A percentile compares a stretch with the other conserved stretches of the same genome.
Conservation (phyloP, 345 rosid genomes). For the Boechera divaricarpa region DNA sequence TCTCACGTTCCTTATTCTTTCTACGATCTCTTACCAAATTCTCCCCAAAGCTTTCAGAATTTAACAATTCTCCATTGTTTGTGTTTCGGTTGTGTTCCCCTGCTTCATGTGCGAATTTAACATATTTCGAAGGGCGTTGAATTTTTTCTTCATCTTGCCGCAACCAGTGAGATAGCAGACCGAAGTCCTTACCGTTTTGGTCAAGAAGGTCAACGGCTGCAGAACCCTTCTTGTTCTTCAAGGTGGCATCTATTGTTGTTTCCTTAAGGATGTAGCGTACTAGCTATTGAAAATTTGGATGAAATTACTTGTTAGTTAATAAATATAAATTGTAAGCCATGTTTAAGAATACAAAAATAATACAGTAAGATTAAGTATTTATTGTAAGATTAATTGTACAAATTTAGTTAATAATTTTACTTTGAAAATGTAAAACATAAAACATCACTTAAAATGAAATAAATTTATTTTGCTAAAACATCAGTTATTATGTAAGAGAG, state of each 20-base stretch:
- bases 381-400: too few relatives aligned
- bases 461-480: too few relatives aligned
- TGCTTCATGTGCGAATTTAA: not conserved
- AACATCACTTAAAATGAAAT: too few relatives aligned
- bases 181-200: not conserved
- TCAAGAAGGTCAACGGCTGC: not conserved
- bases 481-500: too few relatives aligned
- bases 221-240: not conserved
- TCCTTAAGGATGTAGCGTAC: not conserved
- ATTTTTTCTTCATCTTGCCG: not conserved
- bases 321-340: too few relatives aligned
- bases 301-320: too few relatives aligned
- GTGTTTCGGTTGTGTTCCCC: not conserved
- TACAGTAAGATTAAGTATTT: too few relatives aligned
- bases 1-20: not conserved
- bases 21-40: not conserved
- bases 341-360: too few relatives aligned
- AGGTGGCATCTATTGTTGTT: conserved; percentile 1
- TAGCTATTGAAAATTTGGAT: not conserved
- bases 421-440: too few relatives aligned
- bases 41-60: not conserved
- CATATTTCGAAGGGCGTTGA: not conserved
- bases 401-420: too few relatives aligned
- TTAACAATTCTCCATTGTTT: not conserved
- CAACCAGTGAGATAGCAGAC: not conserved